phyloP scores from a whole-genome alignment of 495 filamentous ascomycete species.

The Hypoxylon subgilvum region DNA sequence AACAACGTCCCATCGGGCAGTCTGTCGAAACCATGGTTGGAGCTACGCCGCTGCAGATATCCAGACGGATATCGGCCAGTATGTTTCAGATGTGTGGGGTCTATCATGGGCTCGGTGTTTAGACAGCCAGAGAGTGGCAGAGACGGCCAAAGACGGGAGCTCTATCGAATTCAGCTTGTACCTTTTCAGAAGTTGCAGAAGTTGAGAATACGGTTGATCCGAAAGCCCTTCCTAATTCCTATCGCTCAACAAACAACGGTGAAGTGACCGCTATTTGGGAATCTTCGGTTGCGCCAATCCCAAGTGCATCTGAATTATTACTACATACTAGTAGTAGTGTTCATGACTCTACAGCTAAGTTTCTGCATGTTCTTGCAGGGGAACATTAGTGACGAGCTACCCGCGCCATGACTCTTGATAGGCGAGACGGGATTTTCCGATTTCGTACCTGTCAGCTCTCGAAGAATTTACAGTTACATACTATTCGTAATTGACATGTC shows the following conservation, averaged over 20 bases:
- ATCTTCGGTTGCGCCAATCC: conserved; percentile 10
- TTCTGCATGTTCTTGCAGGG: no score
- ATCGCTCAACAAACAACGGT: conserved; percentile 27
- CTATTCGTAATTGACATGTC: conserved; percentile 29
- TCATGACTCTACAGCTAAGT: no score
- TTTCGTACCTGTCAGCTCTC: conserved; percentile 21
- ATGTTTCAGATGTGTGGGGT: conserved; percentile 34
- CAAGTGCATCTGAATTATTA: conserved; percentile 5
- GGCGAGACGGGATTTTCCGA: conserved; percentile 20
- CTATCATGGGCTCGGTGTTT: conserved; percentile 23
- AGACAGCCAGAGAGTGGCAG: no score
- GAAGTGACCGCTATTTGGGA: conserved; percentile 34
- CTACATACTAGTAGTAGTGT: no score
- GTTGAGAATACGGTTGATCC: conserved; percentile 21
- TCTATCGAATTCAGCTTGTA: conserved; percentile 17
- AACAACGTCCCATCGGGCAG: conserved; percentile 18
- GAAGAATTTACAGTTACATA: no score
- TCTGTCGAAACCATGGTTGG: conserved; percentile 16
- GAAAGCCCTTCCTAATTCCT: conserved; percentile 12
- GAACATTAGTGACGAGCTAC: no score
- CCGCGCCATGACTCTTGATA: conserved; percentile 5
- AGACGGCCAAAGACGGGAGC: conserved; percentile 29
- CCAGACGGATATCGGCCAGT: conserved; percentile 30
- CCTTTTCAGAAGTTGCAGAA: conserved; percentile 30
- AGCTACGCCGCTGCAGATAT: conserved; percentile 39